A percentile compares a stretch with the other conserved stretches of the same genome.
These are phyloP conservation scores for Colletotrichum tropicale DNA, from an alignment of 2,329 filamentous ascomycete genomes.

Conservation along the genomic window DNA sequence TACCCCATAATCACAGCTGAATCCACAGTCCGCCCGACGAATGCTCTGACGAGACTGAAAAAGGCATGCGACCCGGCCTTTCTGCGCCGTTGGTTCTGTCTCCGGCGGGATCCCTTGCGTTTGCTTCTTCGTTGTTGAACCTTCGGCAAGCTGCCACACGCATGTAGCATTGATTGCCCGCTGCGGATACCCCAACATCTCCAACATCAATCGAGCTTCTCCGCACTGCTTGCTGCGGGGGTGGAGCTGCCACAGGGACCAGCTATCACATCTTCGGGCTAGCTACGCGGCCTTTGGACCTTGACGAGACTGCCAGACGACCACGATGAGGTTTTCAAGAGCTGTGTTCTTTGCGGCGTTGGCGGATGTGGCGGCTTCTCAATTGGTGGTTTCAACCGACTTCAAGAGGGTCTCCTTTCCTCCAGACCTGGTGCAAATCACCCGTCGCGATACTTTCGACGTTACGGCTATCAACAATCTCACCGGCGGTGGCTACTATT, in stretches of 20 bases:
- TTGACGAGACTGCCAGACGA: neutral
- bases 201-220: neutral
- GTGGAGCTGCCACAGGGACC: neutral
- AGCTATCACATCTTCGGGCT: neutral
- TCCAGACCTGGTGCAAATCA: neutral
- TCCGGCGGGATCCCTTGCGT: neutral
- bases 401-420: neutral
- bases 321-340: neutral
- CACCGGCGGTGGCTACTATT: slow-evolving; percentile 63
- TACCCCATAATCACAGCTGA: neutral
- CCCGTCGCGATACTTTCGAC: slow-evolving; percentile 24
- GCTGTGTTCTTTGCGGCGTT: neutral
- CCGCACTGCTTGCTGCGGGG: neutral
- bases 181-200: neutral
- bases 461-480: slow-evolving; percentile 56
- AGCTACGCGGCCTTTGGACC: neutral
- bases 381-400: slow-evolving; percentile 7
- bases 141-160: neutral
- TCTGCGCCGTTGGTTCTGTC: neutral
- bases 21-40: neutral
- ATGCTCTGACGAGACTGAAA: neutral
- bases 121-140: neutral
- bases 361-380: neutral
- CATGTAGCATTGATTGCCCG: neutral
- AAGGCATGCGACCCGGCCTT: neutral